Evolutionary conservation across 2,329 filamentous ascomycete genomes (phyloP).

Genomic region (Pseudocercospora musae): DNA sequence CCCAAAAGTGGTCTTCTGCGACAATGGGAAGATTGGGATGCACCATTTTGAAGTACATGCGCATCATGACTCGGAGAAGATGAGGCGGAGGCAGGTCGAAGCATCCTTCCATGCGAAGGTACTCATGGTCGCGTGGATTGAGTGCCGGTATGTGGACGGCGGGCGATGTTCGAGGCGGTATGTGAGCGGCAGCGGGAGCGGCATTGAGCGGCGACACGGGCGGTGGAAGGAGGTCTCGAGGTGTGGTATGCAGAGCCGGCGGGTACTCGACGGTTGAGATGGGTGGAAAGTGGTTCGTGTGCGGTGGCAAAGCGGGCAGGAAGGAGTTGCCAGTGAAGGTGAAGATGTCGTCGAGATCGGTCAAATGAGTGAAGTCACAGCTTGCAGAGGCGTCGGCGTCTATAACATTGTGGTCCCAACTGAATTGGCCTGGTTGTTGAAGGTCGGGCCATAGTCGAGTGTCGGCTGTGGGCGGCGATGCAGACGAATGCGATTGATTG

Average conservation of each 20-base stretch:
- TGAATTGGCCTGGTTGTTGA: slow-evolving; percentile 11
- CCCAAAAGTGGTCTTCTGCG: slow-evolving; percentile 21
- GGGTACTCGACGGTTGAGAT: slow-evolving; percentile 16
- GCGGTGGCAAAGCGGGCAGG: slow-evolving; percentile 15
- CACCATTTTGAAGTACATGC: slow-evolving; percentile 20
- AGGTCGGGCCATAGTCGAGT: slow-evolving; percentile 18
- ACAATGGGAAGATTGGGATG: slow-evolving; percentile 21
- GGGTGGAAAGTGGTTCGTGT: slow-evolving; percentile 13
- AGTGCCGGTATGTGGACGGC: slow-evolving; percentile 21
- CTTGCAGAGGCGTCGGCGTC: slow-evolving; percentile 21
- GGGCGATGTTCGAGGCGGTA: slow-evolving; percentile 13
- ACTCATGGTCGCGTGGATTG: slow-evolving; percentile 20
- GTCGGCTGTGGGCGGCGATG: slow-evolving; percentile 19
- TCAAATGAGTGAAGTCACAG: slow-evolving; percentile 24
- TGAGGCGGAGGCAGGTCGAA: slow-evolving; percentile 18
- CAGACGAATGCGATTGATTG: slow-evolving; percentile 22
- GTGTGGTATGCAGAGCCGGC: slow-evolving; percentile 12
- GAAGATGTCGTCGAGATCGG: slow-evolving; percentile 24
- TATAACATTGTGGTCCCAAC: slow-evolving; percentile 21
- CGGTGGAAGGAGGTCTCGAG: slow-evolving; percentile 14
- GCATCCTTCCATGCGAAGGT: slow-evolving; percentile 20
- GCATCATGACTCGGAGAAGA: slow-evolving; percentile 17
- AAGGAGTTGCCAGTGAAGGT: slow-evolving; percentile 23
- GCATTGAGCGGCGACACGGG: slow-evolving; percentile 2
- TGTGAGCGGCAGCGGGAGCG: not conserved